Conservation (phyloP, 208 protist genomes). For the Leishmania major region DNA sequence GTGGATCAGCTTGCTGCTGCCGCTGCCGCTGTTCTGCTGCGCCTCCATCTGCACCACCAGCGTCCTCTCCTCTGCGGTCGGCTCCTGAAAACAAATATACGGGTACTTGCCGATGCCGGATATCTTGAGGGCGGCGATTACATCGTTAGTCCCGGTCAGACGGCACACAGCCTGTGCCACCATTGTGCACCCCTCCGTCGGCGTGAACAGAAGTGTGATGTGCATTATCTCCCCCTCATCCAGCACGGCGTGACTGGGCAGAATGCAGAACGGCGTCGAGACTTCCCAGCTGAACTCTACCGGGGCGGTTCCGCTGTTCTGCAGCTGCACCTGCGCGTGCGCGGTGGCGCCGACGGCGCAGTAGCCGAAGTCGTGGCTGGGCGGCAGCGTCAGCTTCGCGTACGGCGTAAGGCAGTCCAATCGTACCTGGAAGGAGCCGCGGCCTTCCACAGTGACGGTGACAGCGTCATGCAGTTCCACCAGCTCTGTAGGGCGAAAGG, state of each 20-base stretch:
- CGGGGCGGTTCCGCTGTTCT: conserved; percentile 81
- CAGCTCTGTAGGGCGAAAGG: conserved; percentile 74
- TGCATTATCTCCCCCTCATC: conserved; percentile 47
- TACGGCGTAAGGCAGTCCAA: conserved; percentile 86
- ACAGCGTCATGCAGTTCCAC: conserved; percentile 81
- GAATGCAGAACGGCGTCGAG: conserved; percentile 71
- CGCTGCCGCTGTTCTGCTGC: conserved; percentile 29
- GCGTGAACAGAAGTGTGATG: conserved; percentile 62
- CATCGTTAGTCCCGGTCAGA: conserved; percentile 51
- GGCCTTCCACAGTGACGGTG: conserved; percentile 73
- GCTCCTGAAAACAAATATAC: conserved; percentile 54
- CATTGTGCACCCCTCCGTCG: conserved; percentile 73
- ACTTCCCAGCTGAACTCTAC: conserved; percentile 84
- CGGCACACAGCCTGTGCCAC: conserved; percentile 84
- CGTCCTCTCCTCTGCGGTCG: conserved; percentile 27
- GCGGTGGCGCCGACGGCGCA: conserved; percentile 69
- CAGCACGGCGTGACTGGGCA: conserved; percentile 54
- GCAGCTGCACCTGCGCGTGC: conserved; percentile 56
- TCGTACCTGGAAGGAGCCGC: conserved; percentile 78
- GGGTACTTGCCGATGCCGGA: conserved; percentile 94
- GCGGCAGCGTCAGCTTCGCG: conserved; percentile 50
- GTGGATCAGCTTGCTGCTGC: conserved; percentile 39
- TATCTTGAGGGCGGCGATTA: conserved; percentile 62
- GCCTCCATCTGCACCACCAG: conserved; percentile 43
- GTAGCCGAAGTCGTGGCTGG: conserved; percentile 89